A percentile compares a stretch with the other conserved stretches of the same genome.
phyloP scores from a whole-genome alignment of 768 basidiomycete species.

The Psilocybe cyanescens region DNA sequence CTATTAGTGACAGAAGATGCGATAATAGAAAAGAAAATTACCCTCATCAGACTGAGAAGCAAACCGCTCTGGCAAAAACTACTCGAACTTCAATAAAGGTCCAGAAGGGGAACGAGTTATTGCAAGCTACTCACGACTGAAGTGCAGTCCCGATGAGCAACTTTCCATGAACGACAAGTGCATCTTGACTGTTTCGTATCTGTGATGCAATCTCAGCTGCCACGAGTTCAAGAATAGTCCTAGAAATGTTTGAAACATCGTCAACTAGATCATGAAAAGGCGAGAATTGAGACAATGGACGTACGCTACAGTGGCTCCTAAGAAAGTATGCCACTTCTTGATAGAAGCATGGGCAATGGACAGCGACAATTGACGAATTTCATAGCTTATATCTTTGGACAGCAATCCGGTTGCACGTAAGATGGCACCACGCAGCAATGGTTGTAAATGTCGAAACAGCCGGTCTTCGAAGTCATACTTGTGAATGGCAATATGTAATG shows the following conservation, averaged over 20 bases:
- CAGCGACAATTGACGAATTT: constrained; percentile 67
- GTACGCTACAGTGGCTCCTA: constrained; percentile 58
- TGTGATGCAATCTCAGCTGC: constrained; percentile 51
- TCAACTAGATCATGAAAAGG: neutral
- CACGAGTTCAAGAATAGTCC: constrained; percentile 57
- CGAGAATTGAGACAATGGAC: constrained; percentile 19
- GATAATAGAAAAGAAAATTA: constrained; percentile 21
- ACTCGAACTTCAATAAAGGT: neutral
- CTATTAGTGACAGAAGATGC: constrained; percentile 2
- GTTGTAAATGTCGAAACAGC: constrained; percentile 57
- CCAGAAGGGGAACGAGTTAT: neutral
- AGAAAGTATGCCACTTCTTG: constrained; percentile 57
- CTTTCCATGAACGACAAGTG: constrained; percentile 59
- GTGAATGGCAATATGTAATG: constrained; percentile 65
- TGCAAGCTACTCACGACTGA: constrained; percentile 40
- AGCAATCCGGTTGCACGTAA: constrained; percentile 54
- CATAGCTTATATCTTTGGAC: constrained; percentile 60
- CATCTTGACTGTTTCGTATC: constrained; percentile 55
- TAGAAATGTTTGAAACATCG: constrained; percentile 23
- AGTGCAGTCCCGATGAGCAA: constrained; percentile 57
- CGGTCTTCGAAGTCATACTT: constrained; percentile 73
- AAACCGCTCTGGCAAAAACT: constrained; percentile 66
- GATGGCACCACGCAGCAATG: constrained; percentile 54
- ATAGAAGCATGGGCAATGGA: constrained; percentile 66
- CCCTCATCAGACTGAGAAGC: constrained; percentile 62